Evolutionary conservation across 164 flowering plant genomes (phyloP).

Genomic region (Vitis riparia): DNA sequence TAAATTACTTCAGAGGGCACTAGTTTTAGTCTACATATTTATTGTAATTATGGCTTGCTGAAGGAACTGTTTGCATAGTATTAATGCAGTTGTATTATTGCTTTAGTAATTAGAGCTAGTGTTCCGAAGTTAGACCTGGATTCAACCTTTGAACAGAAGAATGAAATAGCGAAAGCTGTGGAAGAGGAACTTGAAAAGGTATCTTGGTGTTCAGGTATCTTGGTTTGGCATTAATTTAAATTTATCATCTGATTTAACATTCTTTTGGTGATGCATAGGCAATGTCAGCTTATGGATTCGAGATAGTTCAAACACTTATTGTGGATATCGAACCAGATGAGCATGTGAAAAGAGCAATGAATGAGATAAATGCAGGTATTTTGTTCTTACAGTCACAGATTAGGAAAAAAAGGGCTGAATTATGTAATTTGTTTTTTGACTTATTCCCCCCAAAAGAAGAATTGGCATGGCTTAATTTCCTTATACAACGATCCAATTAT

Average conservation of each 20-base stretch:
- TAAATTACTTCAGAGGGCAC: not conserved
- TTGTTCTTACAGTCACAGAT: not conserved
- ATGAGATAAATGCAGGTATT: constrained; percentile 87
- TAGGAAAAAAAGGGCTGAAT: not conserved
- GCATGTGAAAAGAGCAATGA: constrained; percentile 83
- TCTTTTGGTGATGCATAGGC: constrained; percentile 43
- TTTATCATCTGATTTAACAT: not conserved
- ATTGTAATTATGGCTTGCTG: constrained; percentile 2
- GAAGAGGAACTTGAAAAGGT: constrained; percentile 82
- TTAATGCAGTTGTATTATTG: not conserved
- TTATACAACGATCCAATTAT: no score
- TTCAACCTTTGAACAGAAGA: constrained; percentile 79
- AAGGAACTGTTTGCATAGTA: not conserved
- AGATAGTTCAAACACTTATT: constrained; percentile 81
- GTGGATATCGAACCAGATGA: constrained; percentile 84
- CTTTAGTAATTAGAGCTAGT: constrained; percentile 70
- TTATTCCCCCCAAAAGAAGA: no score
- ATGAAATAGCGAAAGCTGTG: constrained; percentile 73
- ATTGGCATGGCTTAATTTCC: no score
- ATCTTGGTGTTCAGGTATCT: not conserved
- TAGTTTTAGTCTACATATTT: not conserved
- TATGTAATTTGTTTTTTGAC: not conserved
- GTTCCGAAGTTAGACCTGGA: constrained; percentile 79
- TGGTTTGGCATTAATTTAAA: not conserved
- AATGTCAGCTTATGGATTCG: constrained; percentile 80